Conservation (phyloP, 768 basidiomycete species). For the Rhizopogon sp. region DNA sequence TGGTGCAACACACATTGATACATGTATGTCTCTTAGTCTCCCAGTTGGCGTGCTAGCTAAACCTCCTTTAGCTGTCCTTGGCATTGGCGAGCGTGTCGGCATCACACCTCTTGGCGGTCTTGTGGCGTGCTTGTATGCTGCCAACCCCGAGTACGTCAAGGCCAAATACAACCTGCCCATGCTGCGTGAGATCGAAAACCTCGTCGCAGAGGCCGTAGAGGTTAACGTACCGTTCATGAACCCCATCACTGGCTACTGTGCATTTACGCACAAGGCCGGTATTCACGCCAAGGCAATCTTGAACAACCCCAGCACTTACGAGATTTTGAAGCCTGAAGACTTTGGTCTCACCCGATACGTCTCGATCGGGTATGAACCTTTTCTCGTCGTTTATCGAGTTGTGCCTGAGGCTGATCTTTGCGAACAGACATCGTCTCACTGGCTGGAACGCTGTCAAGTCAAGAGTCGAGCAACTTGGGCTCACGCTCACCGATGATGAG, state of each 20-base stretch:
- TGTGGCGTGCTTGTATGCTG: constrained; percentile 93
- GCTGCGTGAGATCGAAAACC: constrained; percentile 98
- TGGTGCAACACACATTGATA: constrained; percentile 98
- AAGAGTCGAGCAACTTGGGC: constrained; percentile 94
- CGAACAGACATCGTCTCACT: constrained; percentile 78
- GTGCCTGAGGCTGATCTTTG: not conserved
- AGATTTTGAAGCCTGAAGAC: constrained; percentile 98
- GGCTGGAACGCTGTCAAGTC: constrained; percentile 99
- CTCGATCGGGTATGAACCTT: constrained; percentile 73
- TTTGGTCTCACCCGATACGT: constrained; percentile 98
- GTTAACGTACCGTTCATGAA: constrained; percentile 98
- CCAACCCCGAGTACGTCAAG: constrained; percentile 99
- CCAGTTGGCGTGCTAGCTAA: not conserved
- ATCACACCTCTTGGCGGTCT: constrained; percentile 98
- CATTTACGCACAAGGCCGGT: constrained; percentile 99
- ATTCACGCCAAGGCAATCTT: constrained; percentile 99
- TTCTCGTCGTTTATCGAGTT: not conserved
- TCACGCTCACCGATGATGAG: constrained; percentile 87
- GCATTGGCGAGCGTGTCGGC: constrained; percentile 98
- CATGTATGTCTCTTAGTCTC: constrained; percentile 50
- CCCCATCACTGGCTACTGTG: constrained; percentile 95
- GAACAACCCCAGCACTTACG: constrained; percentile 98
- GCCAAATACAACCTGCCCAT: constrained; percentile 96
- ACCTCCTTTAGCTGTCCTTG: constrained; percentile 69
- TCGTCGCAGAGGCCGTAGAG: constrained; percentile 98